phyloP scores from a whole-genome alignment of 768 basidiomycete genomes.

The Rhodosporidiobolus sp. region DNA sequence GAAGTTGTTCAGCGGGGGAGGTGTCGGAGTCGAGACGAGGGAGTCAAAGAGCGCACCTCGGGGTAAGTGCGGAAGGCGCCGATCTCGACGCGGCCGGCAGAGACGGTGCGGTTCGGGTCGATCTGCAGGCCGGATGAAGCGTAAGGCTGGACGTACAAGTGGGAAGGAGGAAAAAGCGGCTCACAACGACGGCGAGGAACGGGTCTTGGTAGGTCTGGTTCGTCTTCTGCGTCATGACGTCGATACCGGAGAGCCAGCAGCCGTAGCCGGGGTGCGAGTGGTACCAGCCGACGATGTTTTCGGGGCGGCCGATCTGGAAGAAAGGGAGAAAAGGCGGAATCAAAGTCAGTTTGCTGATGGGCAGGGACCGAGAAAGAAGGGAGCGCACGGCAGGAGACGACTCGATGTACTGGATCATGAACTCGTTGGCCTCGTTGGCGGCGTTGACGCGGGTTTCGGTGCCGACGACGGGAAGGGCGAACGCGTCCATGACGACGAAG shows the following conservation, averaged over 20 bases:
- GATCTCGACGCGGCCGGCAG: conserved; percentile 97
- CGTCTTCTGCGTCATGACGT: conserved; percentile 92
- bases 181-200: conserved; percentile 91
- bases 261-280: conserved; percentile 99
- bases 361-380: background rate
- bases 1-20: conserved; percentile 10
- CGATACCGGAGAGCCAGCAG: conserved; percentile 98
- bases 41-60: conserved; percentile 52
- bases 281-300: conserved; percentile 94
- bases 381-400: conserved; percentile 68
- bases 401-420: conserved; percentile 91
- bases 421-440: conserved; percentile 90
- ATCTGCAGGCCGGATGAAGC: conserved; percentile 58
- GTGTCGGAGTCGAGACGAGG: background rate
- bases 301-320: conserved; percentile 43
- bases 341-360: background rate
- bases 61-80: conserved; percentile 98
- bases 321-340: background rate
- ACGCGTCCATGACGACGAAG: conserved; percentile 82
- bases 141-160: background rate
- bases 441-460: conserved; percentile 98
- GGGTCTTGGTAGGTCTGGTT: conserved; percentile 95
- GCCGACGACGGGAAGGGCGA: conserved; percentile 93
- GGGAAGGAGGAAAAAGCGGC: conserved; percentile 44
- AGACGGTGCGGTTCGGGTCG: conserved; percentile 96